Conservation (phyloP, 2,329 filamentous ascomycete genomes). For the Colletotrichum sp. region DNA sequence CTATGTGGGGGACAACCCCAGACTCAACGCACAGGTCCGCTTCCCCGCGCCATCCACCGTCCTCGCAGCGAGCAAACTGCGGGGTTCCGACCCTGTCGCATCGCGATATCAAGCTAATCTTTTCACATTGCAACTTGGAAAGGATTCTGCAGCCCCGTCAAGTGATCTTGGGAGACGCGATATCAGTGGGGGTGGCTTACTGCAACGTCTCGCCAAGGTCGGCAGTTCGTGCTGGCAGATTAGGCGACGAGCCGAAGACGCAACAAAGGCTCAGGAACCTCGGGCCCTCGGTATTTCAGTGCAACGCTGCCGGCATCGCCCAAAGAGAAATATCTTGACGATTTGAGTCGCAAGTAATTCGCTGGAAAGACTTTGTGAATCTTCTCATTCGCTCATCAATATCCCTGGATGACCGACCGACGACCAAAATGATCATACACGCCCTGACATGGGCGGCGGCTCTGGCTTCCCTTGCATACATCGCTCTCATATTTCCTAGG, state of each 20-base stretch:
- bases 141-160: not conserved
- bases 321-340: not conserved
- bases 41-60: constrained; percentile 9
- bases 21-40: not conserved
- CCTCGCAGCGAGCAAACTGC: not conserved
- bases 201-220: constrained; percentile 15
- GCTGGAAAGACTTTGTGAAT: not conserved
- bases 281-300: not conserved
- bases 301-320: not conserved
- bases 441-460: constrained; percentile 24
- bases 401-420: not conserved
- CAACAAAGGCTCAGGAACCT: not conserved
- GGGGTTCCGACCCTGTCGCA: not conserved
- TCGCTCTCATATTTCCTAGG: constrained; percentile 29
- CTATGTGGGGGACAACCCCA: not conserved
- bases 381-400: not conserved
- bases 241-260: not conserved
- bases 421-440: not conserved
- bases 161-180: not conserved
- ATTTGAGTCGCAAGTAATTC: fast-evolving
- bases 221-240: constrained; percentile 24
- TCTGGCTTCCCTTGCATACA: constrained; percentile 25
- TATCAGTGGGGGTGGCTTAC: constrained; percentile 5
- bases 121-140: not conserved
- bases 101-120: not conserved